Evolutionary conservation across 306 rosid species (phyloP).

Genomic region (Glycine soja): DNA sequence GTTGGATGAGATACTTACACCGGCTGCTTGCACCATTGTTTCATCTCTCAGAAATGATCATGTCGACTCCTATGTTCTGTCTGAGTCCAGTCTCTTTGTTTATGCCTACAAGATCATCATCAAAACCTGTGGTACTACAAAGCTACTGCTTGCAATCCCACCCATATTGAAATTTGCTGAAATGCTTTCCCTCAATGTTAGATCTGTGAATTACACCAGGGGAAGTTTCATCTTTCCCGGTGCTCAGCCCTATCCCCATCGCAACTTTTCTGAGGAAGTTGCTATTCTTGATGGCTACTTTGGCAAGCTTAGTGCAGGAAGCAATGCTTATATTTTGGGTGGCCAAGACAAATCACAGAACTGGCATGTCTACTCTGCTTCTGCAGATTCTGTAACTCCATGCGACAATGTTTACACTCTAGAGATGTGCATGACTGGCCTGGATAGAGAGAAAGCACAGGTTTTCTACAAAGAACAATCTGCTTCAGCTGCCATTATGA

Average conservation of each 20-base stretch:
- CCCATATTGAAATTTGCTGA: slow-evolving; percentile 62
- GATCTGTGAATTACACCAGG: slow-evolving; percentile 66
- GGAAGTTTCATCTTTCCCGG: slow-evolving; percentile 76
- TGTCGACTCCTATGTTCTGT: slow-evolving; percentile 75
- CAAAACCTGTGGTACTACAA: slow-evolving; percentile 80
- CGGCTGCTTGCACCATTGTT: slow-evolving; percentile 77
- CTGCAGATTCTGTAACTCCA: slow-evolving; percentile 47
- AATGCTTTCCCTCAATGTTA: slow-evolving; percentile 52
- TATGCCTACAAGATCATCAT: slow-evolving; percentile 71
- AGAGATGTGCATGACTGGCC: slow-evolving; percentile 79
- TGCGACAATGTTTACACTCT: slow-evolving; percentile 54
- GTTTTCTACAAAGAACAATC: slow-evolving; percentile 62
- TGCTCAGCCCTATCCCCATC: slow-evolving; percentile 71
- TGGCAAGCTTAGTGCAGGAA: slow-evolving; percentile 63
- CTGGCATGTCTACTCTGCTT: slow-evolving; percentile 76
- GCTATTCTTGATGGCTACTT: slow-evolving; percentile 59
- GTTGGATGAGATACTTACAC: slow-evolving; percentile 63
- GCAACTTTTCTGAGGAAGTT: slow-evolving; percentile 69
- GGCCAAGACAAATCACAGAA: slow-evolving; percentile 52
- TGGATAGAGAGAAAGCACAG: slow-evolving; percentile 58
- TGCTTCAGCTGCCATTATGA: slow-evolving; percentile 61
- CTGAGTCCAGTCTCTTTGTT: slow-evolving; percentile 73
- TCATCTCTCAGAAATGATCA: slow-evolving; percentile 60
- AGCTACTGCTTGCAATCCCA: slow-evolving; percentile 68
- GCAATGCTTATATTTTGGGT: slow-evolving; percentile 70